Conservation (phyloP, 73 alveolate genomes). For the Strombidium stylifer region DNA sequence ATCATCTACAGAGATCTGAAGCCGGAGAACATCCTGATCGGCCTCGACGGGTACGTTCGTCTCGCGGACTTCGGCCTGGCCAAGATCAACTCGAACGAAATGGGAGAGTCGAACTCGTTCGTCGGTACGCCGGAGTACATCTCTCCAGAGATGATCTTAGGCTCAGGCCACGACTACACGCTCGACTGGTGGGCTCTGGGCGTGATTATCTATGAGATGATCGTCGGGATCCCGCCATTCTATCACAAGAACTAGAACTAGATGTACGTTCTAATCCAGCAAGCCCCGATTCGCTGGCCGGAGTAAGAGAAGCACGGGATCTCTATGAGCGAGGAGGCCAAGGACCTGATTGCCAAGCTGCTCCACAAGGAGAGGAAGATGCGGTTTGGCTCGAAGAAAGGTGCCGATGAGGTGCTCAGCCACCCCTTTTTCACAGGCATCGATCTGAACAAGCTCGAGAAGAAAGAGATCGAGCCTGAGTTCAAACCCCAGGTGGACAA, state of each 20-base stretch:
- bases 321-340: conserved; percentile 17
- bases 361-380: conserved; percentile 27
- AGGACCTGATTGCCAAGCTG: conserved; percentile 43
- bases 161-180: conserved; percentile 73
- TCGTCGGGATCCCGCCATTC: conserved; percentile 84
- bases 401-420: neutral
- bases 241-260: conserved; percentile 54
- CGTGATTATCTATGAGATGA: conserved; percentile 76
- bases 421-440: neutral
- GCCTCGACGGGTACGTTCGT: conserved; percentile 59
- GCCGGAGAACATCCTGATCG: conserved; percentile 65
- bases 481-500: too few species aligned
- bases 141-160: conserved; percentile 62
- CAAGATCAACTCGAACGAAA: conserved; percentile 39
- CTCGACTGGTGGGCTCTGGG: conserved; percentile 86
- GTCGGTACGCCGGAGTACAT: conserved; percentile 80
- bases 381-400: conserved; percentile 27
- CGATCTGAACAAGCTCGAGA: too few species aligned
- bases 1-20: conserved; percentile 64
- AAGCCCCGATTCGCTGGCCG: conserved; percentile 28
- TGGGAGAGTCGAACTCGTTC: conserved; percentile 63
- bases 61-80: conserved; percentile 70
- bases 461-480: too few species aligned
- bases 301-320: conserved; percentile 31
- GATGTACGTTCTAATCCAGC: conserved; percentile 37